Base-by-base conservation (phyloP, 164 flowering plant genomes). In the Protea cynaroides region DNA sequence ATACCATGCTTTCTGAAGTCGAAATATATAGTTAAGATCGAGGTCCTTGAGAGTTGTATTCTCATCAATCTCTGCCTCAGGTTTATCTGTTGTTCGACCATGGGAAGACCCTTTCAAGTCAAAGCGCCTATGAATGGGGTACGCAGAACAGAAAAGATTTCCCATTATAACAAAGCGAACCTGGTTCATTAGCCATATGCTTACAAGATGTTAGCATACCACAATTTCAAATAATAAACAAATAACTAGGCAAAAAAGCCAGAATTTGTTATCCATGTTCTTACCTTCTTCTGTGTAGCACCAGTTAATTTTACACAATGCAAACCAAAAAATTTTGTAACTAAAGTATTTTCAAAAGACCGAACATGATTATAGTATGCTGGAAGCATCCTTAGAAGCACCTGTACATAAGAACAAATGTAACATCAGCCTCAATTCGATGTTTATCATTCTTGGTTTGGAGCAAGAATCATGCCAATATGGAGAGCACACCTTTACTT, bases 101-200 rank as follows among this genome's bases (percentile, higher is more conserved):
- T 82, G 87, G 1, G 90, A 83, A 52, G 96, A 89, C 7, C 96
- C 96, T 79, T 89, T 89, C 71, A 89, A 73, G 63, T 89, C 96
- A 19, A 80, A 89, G 8, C 90, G 81, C 71, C 86, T 82, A 55
- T 89, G 92, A 47, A 86, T 85, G 29, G 72, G 49, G 56, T 86
- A 85, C 67, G 81, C 84, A 1, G 92, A 63, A 62, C 92, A 85
- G 61, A 86, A 84, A 7, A 89, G 81, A 56, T 89, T 89, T 17
- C 96, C 96, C 87, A 89, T 89, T 44, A 88, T 86, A 71, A 88
- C 77, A 65, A 88, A 88, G 22, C 89, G 80, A 22, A 86, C 90
- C 94, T 88, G 69, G 54, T 24, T 70, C 38, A 65, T 44, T 12
- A 67, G 43, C 23, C 25, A 25, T 55, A 37, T 43, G 29, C 50